A percentile compares a stretch with the other conserved stretches of the same genome.
These are phyloP conservation scores for Urochloa ruziziensis DNA, from an alignment of 176 grass and related monocot species.

Conservation along the genomic window DNA sequence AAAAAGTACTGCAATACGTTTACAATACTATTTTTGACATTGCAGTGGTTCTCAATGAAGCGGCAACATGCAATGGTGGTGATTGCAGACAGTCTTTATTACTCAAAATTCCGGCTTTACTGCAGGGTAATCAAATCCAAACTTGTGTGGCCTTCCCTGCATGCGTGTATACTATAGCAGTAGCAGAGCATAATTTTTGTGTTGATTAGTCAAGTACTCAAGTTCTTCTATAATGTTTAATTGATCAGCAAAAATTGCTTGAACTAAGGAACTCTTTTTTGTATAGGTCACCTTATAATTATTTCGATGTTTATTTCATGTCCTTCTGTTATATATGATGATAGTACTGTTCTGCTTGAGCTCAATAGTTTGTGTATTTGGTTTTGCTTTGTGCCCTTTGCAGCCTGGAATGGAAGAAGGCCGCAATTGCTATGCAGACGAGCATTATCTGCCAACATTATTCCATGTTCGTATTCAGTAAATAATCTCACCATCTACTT, in stretches of 20 bases:
- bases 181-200: not conserved
- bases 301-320: not conserved
- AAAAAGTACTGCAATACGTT: not conserved
- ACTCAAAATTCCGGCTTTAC: slow-evolving; percentile 66
- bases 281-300: not conserved
- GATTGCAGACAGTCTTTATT: slow-evolving; percentile 74
- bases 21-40: not conserved
- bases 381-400: not conserved
- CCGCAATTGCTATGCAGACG: slow-evolving; percentile 88
- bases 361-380: not conserved
- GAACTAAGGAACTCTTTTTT: not conserved
- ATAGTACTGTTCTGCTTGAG: not conserved
- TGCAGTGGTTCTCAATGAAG: slow-evolving; percentile 81
- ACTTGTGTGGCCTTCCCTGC: not conserved
- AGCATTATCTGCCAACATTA: slow-evolving; percentile 81
- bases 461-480: slow-evolving; percentile 51
- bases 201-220: not conserved
- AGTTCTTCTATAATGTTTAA: not conserved
- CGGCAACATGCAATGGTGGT: slow-evolving; percentile 80
- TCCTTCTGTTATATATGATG: not conserved
- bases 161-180: not conserved
- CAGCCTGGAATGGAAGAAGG: slow-evolving; percentile 81
- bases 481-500: not conserved
- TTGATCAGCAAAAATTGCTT: not conserved
- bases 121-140: slow-evolving; percentile 65